Percentiles rank a stretch among this genome's conserved stretches.
Conservation (phyloP, 2,329 filamentous ascomycete genomes). For the Ascosphaera aggregata region DNA sequence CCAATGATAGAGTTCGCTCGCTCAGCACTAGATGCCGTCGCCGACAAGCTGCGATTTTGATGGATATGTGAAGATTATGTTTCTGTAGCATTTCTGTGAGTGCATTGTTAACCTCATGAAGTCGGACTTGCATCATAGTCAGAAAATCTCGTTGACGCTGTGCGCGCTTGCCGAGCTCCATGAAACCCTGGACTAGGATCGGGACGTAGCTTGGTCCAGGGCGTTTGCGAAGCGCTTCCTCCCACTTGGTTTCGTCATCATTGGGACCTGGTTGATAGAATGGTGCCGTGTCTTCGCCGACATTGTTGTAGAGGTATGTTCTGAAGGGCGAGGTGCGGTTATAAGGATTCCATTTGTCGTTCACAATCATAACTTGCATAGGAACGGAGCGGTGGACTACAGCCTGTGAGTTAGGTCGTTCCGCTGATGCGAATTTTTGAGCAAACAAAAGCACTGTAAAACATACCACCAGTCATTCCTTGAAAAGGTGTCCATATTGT, state of each 20-base stretch:
- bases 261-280: slow-evolving; percentile 34
- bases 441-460: neutral
- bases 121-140: slow-evolving; percentile 30
- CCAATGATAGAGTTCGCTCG: slow-evolving; percentile 35
- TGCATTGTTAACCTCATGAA: slow-evolving; percentile 42
- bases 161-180: slow-evolving; percentile 33
- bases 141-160: slow-evolving; percentile 33
- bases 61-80: slow-evolving; percentile 35
- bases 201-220: slow-evolving; percentile 34
- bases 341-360: slow-evolving; percentile 35
- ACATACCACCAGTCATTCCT: slow-evolving; percentile 19
- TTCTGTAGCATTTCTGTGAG: slow-evolving; percentile 34
- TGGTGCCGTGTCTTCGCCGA: slow-evolving; percentile 32
- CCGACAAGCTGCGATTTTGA: slow-evolving; percentile 33
- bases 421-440: neutral
- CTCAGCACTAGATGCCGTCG: slow-evolving; percentile 35
- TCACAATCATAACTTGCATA: slow-evolving; percentile 36
- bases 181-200: slow-evolving; percentile 35
- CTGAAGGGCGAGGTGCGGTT: slow-evolving; percentile 30
- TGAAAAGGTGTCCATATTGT: slow-evolving; percentile 21
- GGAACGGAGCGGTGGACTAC: slow-evolving; percentile 35
- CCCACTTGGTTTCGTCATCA: slow-evolving; percentile 39
- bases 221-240: slow-evolving; percentile 36
- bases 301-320: slow-evolving; percentile 39
- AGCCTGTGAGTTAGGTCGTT: neutral